A percentile compares a stretch with the other conserved stretches of the same genome.
Evolutionary conservation across 331 rosid species (phyloP).

Genomic region (Rhamnella rubrinervis): DNA sequence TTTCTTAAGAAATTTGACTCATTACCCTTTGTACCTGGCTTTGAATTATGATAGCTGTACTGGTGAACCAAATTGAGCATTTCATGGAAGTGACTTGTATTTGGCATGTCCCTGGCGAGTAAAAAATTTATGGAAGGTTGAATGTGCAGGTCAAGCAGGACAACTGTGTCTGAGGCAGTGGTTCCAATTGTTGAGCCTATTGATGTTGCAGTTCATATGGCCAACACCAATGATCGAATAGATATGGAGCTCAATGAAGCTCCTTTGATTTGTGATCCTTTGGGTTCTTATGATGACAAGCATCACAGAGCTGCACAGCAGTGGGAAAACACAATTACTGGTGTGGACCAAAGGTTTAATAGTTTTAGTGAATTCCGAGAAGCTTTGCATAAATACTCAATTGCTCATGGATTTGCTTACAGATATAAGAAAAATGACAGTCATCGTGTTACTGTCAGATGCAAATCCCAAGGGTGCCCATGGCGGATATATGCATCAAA

Average conservation of each 20-base stretch:
- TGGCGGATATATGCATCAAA: conserved; percentile 97
- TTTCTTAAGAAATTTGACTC: conserved; percentile 5
- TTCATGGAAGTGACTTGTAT: conserved; percentile 8
- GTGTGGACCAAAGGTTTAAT: conserved; percentile 92
- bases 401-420: conserved; percentile 94
- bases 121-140: conserved; percentile 28
- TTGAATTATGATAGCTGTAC: conserved; percentile 10
- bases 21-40: conserved; percentile 12
- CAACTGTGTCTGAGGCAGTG: conserved; percentile 81
- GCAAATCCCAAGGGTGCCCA: conserved; percentile 93
- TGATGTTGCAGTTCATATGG: conserved; percentile 38
- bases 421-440: conserved; percentile 91
- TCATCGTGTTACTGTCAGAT: conserved; percentile 90
- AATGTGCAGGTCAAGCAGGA: conserved; percentile 82
- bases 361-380: conserved; percentile 91
- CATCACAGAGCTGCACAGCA: conserved; percentile 82
- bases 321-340: conserved; percentile 97
- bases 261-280: conserved; percentile 37
- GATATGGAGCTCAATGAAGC: conserved; percentile 45
- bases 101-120: conserved; percentile 16
- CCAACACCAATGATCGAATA: conserved; percentile 31
- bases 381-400: conserved; percentile 91
- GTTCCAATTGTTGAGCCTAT: conserved; percentile 58
- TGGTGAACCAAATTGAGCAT: conserved; percentile 15
- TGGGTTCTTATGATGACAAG: conserved; percentile 44